Percentiles rank a stretch among this genome's conserved stretches.
Evolutionary conservation across 805 yeast species (phyloP).

Genomic region (Teunomyces panamensis): DNA sequence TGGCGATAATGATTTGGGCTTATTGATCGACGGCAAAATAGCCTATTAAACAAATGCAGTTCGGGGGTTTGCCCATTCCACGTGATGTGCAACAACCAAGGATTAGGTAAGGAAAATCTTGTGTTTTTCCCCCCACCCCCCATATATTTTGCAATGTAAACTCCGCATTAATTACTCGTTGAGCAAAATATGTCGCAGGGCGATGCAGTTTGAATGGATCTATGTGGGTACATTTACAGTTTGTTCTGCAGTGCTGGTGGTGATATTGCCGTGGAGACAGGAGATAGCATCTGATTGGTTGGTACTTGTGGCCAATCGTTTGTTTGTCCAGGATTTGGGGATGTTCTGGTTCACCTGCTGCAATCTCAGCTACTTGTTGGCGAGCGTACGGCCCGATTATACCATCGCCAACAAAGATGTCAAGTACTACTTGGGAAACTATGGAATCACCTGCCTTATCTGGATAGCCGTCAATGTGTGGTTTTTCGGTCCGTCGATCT

Average conservation of each 20-base stretch:
- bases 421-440: conserved; percentile 7
- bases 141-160: too few species aligned
- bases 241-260: not conserved
- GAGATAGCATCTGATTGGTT: conserved; percentile 11
- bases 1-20: not conserved
- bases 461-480: conserved; percentile 18
- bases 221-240: not conserved
- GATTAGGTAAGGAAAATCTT: too few species aligned
- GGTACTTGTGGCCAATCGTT: conserved; percentile 15
- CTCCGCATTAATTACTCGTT: too few species aligned
- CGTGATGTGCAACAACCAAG: not conserved
- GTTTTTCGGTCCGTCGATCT: conserved; percentile 35
- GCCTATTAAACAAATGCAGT: too few species aligned
- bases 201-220: not conserved
- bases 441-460: conserved; percentile 9
- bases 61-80: not conserved
- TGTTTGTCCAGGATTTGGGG: conserved; percentile 26
- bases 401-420: conserved; percentile 5
- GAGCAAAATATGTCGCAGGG: not conserved
- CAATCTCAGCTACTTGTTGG: conserved; percentile 11
- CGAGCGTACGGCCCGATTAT: not conserved
- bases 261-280: conserved; percentile 7
- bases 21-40: too few species aligned
- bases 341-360: conserved; percentile 27
- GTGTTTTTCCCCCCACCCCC: too few species aligned